Conservation (phyloP, 2,329 filamentous ascomycete species). For the Delphinella strobiligena region DNA sequence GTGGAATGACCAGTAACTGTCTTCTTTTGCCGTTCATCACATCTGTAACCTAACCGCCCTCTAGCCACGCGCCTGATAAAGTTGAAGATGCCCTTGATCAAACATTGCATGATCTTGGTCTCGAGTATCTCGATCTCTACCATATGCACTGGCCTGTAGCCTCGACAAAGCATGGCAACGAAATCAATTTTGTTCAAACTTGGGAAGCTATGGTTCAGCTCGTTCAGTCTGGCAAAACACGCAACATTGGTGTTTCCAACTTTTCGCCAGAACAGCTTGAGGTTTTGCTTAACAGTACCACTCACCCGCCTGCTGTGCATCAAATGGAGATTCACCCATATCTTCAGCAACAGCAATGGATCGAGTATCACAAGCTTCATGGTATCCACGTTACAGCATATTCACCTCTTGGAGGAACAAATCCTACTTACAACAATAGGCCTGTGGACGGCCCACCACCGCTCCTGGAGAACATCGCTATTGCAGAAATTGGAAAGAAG, state of each 20-base stretch:
- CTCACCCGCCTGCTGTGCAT: slow-evolving; percentile 56
- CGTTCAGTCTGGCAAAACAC: slow-evolving; percentile 47
- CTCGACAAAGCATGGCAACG: slow-evolving; percentile 10
- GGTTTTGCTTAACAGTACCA: slow-evolving; percentile 43
- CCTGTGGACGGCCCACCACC: slow-evolving; percentile 17
- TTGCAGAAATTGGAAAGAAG: slow-evolving; percentile 26
- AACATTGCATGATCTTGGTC: slow-evolving; percentile 26
- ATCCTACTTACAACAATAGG: slow-evolving; percentile 32
- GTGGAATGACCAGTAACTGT: slow-evolving; percentile 23
- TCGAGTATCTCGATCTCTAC: slow-evolving; percentile 32
- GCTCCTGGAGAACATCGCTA: slow-evolving; percentile 31
- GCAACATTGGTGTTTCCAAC: slow-evolving; percentile 69
- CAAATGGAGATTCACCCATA: slow-evolving; percentile 77
- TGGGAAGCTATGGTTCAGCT: slow-evolving; percentile 58
- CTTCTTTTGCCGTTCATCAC: neutral
- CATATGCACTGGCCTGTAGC: slow-evolving; percentile 34
- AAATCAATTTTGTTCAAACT: slow-evolving; percentile 30
- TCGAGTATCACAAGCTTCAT: slow-evolving; percentile 38
- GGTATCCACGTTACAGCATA: slow-evolving; percentile 43
- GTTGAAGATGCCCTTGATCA: slow-evolving; percentile 22
- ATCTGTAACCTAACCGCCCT: slow-evolving; percentile 4
- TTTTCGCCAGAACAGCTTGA: slow-evolving; percentile 45
- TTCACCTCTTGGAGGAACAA: slow-evolving; percentile 34
- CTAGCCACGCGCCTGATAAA: slow-evolving; percentile 17
- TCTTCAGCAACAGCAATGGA: slow-evolving; percentile 41